A percentile compares a stretch with the other conserved stretches of the same genome.
Evolutionary conservation across 306 rosid genomes (phyloP).

Genomic region (Purshia tridentata): DNA sequence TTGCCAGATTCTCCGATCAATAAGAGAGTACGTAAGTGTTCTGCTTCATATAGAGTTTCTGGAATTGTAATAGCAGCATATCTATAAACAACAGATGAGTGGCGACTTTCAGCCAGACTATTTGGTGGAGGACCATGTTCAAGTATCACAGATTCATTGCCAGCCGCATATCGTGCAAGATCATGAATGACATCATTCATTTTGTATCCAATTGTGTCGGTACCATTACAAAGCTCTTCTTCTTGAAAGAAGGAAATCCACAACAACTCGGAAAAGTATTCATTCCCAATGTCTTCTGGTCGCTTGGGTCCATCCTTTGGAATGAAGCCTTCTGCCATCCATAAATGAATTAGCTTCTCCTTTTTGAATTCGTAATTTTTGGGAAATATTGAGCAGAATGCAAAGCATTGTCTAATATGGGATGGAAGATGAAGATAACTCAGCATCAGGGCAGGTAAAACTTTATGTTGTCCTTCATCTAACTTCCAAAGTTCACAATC

Average conservation of each 20-base stretch:
- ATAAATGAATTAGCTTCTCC: background rate
- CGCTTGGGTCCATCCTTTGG: background rate
- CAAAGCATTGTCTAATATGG: slow-evolving; percentile 16
- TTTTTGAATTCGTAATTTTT: slow-evolving; percentile 6
- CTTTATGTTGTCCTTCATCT: background rate
- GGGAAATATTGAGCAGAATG: slow-evolving; percentile 16
- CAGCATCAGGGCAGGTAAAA: slow-evolving; percentile 18
- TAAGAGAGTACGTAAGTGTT: slow-evolving; percentile 8
- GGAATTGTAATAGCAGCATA: slow-evolving; percentile 2
- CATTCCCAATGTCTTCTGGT: slow-evolving; percentile 19
- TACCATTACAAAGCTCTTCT: background rate
- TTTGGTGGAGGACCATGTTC: background rate
- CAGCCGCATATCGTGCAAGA: slow-evolving; percentile 5
- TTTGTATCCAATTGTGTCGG: background rate
- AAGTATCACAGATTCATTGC: background rate
- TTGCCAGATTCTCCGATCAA: background rate
- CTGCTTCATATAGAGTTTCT: background rate
- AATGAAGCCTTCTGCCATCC: slow-evolving; percentile 29
- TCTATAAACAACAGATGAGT: background rate
- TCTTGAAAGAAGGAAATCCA: slow-evolving; percentile 25
- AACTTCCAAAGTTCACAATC: slow-evolving; percentile 17
- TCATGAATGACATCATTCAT: slow-evolving; percentile 20
- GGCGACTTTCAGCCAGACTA: background rate
- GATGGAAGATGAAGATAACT: background rate
- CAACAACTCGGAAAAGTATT: slow-evolving; percentile 2